Evolutionary conservation across 768 basidiomycete species (phyloP).

Genomic region (Calocera viscosa): DNA sequence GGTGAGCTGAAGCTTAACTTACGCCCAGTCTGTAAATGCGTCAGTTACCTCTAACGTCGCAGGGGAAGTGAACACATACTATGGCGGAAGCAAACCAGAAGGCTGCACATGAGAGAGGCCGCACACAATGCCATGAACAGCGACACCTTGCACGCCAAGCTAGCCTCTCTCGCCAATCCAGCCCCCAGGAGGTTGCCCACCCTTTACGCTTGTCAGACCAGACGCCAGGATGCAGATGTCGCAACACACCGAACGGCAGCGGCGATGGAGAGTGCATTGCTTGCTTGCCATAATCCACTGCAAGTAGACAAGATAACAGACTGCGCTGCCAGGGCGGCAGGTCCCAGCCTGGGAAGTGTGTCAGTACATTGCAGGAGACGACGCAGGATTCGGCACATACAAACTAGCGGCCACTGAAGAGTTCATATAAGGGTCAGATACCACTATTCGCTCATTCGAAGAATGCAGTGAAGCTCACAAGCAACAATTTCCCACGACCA

Average conservation of each 20-base stretch:
- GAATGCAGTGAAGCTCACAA: constrained; percentile 24
- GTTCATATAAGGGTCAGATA: background rate
- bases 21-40: background rate
- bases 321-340: constrained; percentile 73
- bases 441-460: background rate
- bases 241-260: constrained; percentile 58
- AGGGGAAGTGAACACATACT: constrained; percentile 26
- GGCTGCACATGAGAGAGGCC: constrained; percentile 46
- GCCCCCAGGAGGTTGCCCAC: constrained; percentile 86
- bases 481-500: constrained; percentile 91
- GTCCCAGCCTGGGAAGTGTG: constrained; percentile 47
- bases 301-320: constrained; percentile 69
- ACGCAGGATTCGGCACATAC: constrained; percentile 28
- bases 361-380: constrained; percentile 16
- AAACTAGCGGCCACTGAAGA: constrained; percentile 41
- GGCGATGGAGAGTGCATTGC: constrained; percentile 71
- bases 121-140: constrained; percentile 53
- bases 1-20: constrained; percentile 27
- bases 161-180: constrained; percentile 57
- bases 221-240: background rate
- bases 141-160: constrained; percentile 49
- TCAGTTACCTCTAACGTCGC: constrained; percentile 8
- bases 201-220: constrained; percentile 28
- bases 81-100: constrained; percentile 16
- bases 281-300: constrained; percentile 69